Conservation (phyloP, 371 early-diverging fungal species). For the Fennellomyces sp. region DNA sequence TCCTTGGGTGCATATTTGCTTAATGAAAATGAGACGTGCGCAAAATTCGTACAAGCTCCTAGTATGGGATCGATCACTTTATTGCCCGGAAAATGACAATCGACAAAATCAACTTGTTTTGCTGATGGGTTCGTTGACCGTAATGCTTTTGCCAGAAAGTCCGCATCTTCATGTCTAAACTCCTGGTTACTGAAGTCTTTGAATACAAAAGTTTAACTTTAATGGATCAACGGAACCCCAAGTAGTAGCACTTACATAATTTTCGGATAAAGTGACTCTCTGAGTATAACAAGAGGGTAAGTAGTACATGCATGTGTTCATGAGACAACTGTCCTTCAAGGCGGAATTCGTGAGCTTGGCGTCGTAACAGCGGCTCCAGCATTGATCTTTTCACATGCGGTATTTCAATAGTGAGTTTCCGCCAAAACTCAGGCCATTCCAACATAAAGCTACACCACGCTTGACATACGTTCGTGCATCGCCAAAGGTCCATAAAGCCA, state of each 20-base stretch:
- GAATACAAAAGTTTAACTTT: neutral
- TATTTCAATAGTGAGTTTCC: neutral
- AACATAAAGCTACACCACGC: neutral
- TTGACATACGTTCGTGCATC: neutral
- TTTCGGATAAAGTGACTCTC: neutral
- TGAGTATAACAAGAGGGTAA: neutral
- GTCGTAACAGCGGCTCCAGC: neutral
- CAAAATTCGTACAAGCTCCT: too few relatives aligned
- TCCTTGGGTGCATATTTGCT: too few relatives aligned
- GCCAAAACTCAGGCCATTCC: slow-evolving; percentile 1
- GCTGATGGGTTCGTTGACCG: neutral
- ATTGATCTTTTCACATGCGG: neutral
- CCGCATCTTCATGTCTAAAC: neutral
- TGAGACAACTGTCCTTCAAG: neutral
- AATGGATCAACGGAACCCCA: too few relatives aligned
- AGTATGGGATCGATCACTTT: too few relatives aligned
- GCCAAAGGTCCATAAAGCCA: neutral
- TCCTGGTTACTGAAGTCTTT: neutral
- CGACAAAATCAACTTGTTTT: neutral
- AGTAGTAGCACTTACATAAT: neutral
- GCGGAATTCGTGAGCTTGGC: neutral
- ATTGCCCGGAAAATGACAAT: neutral
- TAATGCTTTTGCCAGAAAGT: neutral
- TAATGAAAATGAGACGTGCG: too few relatives aligned
- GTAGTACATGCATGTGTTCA: neutral